Conservation (phyloP, 2,329 filamentous ascomycete genomes). For the Ampelomyces quisqualis region DNA sequence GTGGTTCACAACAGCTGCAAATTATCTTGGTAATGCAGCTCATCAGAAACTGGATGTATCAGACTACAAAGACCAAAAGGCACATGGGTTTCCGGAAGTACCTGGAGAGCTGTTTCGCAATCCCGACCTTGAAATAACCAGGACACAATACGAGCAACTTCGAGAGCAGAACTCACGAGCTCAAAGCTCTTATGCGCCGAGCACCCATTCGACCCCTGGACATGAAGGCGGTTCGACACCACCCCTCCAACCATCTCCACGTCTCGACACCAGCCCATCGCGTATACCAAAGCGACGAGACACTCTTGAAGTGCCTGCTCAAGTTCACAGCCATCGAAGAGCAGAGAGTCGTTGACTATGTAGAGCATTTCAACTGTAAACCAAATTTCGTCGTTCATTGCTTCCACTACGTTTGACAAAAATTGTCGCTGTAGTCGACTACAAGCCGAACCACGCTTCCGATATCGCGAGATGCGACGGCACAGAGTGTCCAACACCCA, state of each 20-base stretch:
- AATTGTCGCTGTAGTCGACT: too few relatives aligned
- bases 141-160: slow-evolving; percentile 46
- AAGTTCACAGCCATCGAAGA: slow-evolving; percentile 13
- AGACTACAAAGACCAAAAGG: slow-evolving; percentile 51
- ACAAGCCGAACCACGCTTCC: slow-evolving; percentile 35
- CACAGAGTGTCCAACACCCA: slow-evolving; percentile 31
- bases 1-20: slow-evolving; percentile 47
- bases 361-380: neutral
- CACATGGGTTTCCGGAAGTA: slow-evolving; percentile 56
- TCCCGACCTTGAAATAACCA: slow-evolving; percentile 42
- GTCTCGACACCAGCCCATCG: slow-evolving; percentile 13
- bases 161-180: slow-evolving; percentile 45
- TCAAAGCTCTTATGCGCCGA: slow-evolving; percentile 42
- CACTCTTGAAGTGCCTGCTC: slow-evolving; percentile 27
- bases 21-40: slow-evolving; percentile 52
- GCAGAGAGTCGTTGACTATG: slow-evolving; percentile 10
- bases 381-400: too few relatives aligned
- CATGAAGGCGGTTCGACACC: slow-evolving; percentile 20
- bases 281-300: slow-evolving; percentile 14
- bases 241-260: slow-evolving; percentile 10
- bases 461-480: slow-evolving; percentile 25
- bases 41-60: slow-evolving; percentile 50
- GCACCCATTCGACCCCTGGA: slow-evolving; percentile 31
- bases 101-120: slow-evolving; percentile 57
- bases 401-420: too few relatives aligned